Evolutionary conservation across 495 filamentous ascomycete genomes (phyloP), one percentile per base, ranked within the genome.

Genomic region (Hypomontagnella monticulosa): DNA sequence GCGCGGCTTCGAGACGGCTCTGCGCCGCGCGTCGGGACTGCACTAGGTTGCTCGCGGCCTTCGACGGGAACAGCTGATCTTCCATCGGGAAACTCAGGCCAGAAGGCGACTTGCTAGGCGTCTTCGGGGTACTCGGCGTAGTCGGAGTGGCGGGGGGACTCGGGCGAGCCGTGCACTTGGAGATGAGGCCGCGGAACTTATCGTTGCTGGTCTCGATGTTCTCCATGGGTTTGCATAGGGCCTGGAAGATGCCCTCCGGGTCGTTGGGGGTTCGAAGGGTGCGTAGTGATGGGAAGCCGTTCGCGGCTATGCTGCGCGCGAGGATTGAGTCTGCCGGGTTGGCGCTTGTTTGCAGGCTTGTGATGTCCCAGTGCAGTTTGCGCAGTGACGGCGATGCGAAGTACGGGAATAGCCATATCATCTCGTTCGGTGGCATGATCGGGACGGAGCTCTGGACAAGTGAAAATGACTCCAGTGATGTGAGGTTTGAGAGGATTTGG

Each of bases 291-390:
- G 93, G 93, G 68, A 97, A 94, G 4, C 89, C 89, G 9, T 77
- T 80, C 12, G 83, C 82, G 2, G 80, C 75, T 52, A 97, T 93
- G 48, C 88, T 89, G 60, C 83, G 84, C 12, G 91, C 90, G 34
- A 97, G 83, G 55, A 92, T 86, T 4, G 77, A 81, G 58, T 92
- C 92, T 8, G 92, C 90, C 15, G 67, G 58, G 34, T 77, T 81
- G 18, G 79, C 72, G 14, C 70, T 63, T 10, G 73, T 61, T 5
- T 77, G 73, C 11, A 79, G 71, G 57, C 79, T 76, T 0, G 89
- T 84, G 20, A 93, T 84, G 68, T 96, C 91, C 93, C 93, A 95
- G 76, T 95, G 91, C 11, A 95, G 77, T 51, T 85, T 86, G 57
- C 85, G 78, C 0, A 96, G 82, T 15, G 81, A 85, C 0, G 76